Conservation (phyloP, 257 asterid species). For the Capsicum baccatum region DNA sequence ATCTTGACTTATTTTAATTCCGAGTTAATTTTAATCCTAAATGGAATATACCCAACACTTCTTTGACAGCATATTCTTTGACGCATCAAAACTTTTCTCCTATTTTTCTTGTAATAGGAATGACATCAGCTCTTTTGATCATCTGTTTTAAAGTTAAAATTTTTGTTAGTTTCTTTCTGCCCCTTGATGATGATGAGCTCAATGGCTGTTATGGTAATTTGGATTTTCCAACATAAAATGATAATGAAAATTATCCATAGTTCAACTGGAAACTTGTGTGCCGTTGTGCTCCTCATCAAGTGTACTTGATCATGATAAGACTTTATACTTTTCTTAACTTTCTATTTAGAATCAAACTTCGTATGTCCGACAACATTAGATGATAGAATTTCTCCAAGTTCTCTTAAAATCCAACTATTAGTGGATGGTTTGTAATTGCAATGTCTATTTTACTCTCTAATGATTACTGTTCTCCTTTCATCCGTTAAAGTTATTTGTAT, state of each 20-base stretch:
- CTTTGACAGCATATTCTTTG: neutral
- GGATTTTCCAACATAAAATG: conserved; percentile 6
- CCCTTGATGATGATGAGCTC: conserved; percentile 8
- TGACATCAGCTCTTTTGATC: neutral
- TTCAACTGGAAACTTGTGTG: neutral
- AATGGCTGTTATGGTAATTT: conserved; percentile 7
- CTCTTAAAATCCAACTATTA: no score
- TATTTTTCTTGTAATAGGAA: neutral
- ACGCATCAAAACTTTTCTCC: neutral
- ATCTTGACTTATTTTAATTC: no score
- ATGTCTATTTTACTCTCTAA: neutral
- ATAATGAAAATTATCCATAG: neutral
- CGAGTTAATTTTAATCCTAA: neutral
- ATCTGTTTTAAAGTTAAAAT: neutral
- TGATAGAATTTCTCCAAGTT: neutral
- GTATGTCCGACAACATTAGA: neutral
- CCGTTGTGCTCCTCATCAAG: neutral
- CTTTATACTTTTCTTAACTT: neutral
- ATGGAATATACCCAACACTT: neutral
- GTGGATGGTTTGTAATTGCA: no score
- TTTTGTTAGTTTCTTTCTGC: neutral
- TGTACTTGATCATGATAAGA: neutral
- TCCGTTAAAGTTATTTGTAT: neutral
- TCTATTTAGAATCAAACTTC: neutral
- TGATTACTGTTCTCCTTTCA: neutral